These are phyloP conservation scores for Diaporthe longicolla DNA, from an alignment of 2,329 filamentous ascomycete species.

Conservation along the genomic window DNA sequence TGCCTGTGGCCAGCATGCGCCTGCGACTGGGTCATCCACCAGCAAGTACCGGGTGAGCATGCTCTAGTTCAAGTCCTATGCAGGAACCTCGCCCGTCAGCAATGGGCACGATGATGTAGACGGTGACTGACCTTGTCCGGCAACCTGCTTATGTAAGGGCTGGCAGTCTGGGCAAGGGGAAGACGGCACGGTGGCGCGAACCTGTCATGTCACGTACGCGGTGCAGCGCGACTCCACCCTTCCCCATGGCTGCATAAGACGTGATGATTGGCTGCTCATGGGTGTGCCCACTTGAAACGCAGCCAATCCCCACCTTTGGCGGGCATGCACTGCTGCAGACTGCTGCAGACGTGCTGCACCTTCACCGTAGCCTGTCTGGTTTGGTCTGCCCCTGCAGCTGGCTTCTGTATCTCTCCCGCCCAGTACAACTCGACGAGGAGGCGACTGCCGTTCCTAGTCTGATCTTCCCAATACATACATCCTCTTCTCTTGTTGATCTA, in stretches of 20 bases:
- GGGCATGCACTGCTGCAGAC: neutral
- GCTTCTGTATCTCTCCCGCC: neutral
- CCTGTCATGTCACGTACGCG: conserved; percentile 29
- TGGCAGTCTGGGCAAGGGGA: too few species aligned
- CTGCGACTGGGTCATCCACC: too few species aligned
- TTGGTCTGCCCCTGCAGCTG: conserved; percentile 18
- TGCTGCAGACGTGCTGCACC: neutral
- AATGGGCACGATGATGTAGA: too few species aligned
- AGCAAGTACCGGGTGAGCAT: neutral
- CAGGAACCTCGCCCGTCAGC: too few species aligned
- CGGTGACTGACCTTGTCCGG: too few species aligned
- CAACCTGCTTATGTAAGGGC: neutral
- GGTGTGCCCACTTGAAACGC: neutral
- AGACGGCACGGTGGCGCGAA: conserved; percentile 22
- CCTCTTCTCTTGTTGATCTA: conserved; percentile 15
- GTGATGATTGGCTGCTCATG: conserved; percentile 39
- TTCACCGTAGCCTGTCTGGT: neutral
- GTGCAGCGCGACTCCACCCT: conserved; percentile 24
- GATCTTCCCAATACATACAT: conserved; percentile 23
- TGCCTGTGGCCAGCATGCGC: too few species aligned
- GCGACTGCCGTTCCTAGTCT: conserved; percentile 20
- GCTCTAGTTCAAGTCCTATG: too few species aligned
- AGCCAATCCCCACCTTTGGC: conserved; percentile 27
- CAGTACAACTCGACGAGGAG: conserved; percentile 21
- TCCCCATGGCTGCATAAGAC: neutral